Conservation (phyloP, 179 eudicot genomes). For the Silene noctiflora region DNA sequence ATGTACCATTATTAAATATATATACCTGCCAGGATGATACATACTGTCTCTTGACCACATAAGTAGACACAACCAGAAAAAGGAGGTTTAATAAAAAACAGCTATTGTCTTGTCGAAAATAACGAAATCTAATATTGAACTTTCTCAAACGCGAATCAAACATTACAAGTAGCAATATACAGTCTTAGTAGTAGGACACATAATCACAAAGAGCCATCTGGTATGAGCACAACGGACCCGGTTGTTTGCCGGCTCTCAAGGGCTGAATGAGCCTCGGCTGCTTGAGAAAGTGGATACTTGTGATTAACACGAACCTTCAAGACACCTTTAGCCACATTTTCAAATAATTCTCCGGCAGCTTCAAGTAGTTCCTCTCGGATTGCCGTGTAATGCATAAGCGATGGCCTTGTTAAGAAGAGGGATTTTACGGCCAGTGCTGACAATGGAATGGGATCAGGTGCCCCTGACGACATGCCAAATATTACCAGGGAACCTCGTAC, state of each 20-base stretch:
- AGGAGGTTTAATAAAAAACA: no score
- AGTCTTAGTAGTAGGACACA: background rate
- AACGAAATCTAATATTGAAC: background rate
- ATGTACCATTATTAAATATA: background rate
- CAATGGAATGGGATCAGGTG: conserved; percentile 66
- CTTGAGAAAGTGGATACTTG: conserved; percentile 66
- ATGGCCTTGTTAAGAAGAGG: conserved; percentile 64
- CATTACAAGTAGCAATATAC: background rate
- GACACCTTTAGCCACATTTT: conserved; percentile 56
- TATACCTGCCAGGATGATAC: no score
- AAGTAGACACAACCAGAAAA: no score
- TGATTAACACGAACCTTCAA: conserved; percentile 67
- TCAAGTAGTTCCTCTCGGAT: conserved; percentile 68
- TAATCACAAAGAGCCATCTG: conserved; percentile 36
- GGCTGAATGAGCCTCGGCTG: conserved; percentile 76
- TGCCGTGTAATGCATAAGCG: conserved; percentile 47
- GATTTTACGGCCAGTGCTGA: conserved; percentile 72
- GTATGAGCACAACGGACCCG: conserved; percentile 83
- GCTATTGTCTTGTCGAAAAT: no score
- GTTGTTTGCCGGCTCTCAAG: conserved; percentile 69
- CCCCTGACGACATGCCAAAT: conserved; percentile 82
- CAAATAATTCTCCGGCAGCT: conserved; percentile 64
- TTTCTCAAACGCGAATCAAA: background rate
- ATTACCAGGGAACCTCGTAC: conserved; percentile 67
- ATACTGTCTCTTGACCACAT: no score